phyloP scores from a whole-genome alignment of 108 stramenopile species.

The Ochromonas danica region DNA sequence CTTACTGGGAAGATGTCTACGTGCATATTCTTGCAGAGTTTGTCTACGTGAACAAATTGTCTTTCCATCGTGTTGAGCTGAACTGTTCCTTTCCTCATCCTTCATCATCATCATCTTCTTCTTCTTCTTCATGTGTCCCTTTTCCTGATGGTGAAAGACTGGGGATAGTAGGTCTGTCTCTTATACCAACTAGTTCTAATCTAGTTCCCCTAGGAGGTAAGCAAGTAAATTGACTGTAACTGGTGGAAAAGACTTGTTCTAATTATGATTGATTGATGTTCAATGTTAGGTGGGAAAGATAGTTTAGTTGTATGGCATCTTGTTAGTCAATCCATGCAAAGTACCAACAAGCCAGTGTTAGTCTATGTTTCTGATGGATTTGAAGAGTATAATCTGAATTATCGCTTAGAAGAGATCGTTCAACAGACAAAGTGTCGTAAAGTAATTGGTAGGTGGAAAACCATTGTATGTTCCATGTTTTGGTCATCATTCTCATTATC shows the following conservation, averaged over 20 bases:
- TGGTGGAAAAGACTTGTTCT: too few relatives aligned
- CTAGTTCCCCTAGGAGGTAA: too few relatives aligned
- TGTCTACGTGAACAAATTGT: conserved; percentile 10
- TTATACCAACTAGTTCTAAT: too few relatives aligned
- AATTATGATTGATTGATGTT: too few relatives aligned
- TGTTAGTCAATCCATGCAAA: not conserved
- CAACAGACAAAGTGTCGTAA: not conserved
- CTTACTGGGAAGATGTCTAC: conserved; percentile 10
- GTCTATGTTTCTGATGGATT: conserved; percentile 23
- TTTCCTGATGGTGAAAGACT: too few relatives aligned
- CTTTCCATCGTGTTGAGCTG: not conserved
- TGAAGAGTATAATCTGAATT: conserved; percentile 2
- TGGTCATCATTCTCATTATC: too few relatives aligned
- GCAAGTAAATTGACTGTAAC: too few relatives aligned
- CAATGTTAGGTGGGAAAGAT: conserved; percentile 29
- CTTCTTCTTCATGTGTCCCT: too few relatives aligned
- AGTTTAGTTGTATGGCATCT: conserved; percentile 32
- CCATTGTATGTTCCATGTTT: too few relatives aligned
- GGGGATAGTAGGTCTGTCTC: too few relatives aligned
- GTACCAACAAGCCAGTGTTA: not conserved
- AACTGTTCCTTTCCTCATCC: too few relatives aligned
- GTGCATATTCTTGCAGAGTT: not conserved
- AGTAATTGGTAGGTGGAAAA: not conserved
- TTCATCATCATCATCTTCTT: too few relatives aligned
- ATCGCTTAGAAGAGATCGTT: not conserved